These are phyloP conservation scores for Trichaptum fuscoviolaceum DNA, from an alignment of 768 basidiomycete species.

Conservation along the genomic window DNA sequence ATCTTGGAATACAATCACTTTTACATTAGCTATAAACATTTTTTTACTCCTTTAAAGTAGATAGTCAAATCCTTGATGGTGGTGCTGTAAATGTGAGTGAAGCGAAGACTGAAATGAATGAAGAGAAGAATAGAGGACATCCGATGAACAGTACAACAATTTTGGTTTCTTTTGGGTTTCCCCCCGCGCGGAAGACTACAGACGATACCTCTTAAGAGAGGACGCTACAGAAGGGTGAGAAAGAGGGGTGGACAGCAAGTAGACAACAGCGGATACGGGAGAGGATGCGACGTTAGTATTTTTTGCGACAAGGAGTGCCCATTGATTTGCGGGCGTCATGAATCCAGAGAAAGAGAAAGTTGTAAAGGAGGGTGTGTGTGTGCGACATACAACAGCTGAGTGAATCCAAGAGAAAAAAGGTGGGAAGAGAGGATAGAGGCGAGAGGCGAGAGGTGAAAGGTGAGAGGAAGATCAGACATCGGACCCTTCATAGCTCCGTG, in stretches of 20 bases:
- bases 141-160: not conserved
- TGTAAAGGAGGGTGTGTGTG: not conserved
- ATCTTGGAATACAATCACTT: not conserved
- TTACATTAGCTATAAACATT: too few species aligned
- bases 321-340: not conserved
- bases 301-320: not conserved
- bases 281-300: not conserved
- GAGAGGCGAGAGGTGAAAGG: too few species aligned
- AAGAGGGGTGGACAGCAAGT: not conserved
- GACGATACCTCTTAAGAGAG: not conserved
- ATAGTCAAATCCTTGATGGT: not conserved
- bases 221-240: not conserved
- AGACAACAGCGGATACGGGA: not conserved
- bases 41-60: too few species aligned
- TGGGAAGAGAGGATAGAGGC: not conserved
- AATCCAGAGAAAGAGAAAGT: not conserved
- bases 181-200: not conserved
- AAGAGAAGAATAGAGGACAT: not conserved
- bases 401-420: not conserved
- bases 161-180: not conserved
- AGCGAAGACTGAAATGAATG: not conserved
- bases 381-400: not conserved
- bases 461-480: not conserved
- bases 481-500: not conserved
- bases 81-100: not conserved